A percentile compares a stretch with the other conserved stretches of the same genome.
These are phyloP conservation scores for Cochlearia excelsa DNA, from an alignment of 345 rosid genomes.

Conservation along the genomic window DNA sequence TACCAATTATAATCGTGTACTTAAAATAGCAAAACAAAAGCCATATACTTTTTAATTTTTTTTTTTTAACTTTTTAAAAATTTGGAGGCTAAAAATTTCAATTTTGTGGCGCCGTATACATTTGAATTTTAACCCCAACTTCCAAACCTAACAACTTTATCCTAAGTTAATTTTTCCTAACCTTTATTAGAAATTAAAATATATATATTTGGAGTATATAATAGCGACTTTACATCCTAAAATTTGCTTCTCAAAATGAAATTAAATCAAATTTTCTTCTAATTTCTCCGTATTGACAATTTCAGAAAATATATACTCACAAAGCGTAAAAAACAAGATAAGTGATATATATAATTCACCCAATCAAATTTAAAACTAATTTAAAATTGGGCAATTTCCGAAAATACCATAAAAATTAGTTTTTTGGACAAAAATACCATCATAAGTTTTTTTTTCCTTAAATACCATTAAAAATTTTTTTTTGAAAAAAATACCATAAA, in stretches of 20 bases:
- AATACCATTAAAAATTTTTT: too few relatives aligned
- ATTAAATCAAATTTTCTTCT: slow-evolving; percentile 11
- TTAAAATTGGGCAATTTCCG: too few relatives aligned
- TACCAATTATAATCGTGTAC: neutral
- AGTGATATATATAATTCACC: slow-evolving; percentile 21
- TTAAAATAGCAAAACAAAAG: neutral
- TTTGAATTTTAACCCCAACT: slow-evolving; percentile 29
- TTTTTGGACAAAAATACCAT: too few relatives aligned
- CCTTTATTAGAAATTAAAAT: neutral
- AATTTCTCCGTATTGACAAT: slow-evolving; percentile 15
- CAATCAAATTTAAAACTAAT: slow-evolving; percentile 20
- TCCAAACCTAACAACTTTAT: slow-evolving; percentile 26
- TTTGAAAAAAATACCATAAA: too few relatives aligned
- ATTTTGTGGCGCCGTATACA: slow-evolving; percentile 32
- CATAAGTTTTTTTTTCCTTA: too few relatives aligned
- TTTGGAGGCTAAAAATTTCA: slow-evolving; percentile 18
- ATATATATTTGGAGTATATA: neutral
- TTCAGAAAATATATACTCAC: slow-evolving; percentile 26
- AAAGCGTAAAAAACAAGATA: slow-evolving; percentile 11
- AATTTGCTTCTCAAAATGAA: neutral
- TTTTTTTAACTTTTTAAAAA: neutral
- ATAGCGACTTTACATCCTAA: too few relatives aligned
- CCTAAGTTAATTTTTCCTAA: neutral
- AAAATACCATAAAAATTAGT: too few relatives aligned
- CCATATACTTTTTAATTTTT: neutral